phyloP scores from a whole-genome alignment of 495 filamentous ascomycete genomes.

The Penicillium lividum region DNA sequence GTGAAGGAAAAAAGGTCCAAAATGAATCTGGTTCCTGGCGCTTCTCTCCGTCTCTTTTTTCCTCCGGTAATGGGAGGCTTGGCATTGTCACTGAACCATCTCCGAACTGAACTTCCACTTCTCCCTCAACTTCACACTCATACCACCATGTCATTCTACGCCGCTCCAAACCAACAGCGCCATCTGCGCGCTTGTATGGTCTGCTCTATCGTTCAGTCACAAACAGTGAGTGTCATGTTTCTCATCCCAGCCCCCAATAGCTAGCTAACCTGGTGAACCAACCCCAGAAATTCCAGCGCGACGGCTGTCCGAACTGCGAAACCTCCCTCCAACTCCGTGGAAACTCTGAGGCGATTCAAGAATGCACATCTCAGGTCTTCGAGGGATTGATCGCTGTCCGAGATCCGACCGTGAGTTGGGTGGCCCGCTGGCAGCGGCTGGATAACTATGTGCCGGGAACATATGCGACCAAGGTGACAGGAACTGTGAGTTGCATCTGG shows the following conservation, averaged over 20 bases:
- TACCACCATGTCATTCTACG: conserved; percentile 49
- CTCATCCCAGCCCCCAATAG: conserved; percentile 6
- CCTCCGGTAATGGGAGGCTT: conserved; percentile 31
- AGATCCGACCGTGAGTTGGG: conserved; percentile 81
- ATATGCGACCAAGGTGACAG: conserved; percentile 92
- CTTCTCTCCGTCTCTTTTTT: conserved; percentile 23
- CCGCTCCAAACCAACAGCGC: conserved; percentile 67
- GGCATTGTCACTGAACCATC: conserved; percentile 27
- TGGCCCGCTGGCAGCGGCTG: conserved; percentile 91
- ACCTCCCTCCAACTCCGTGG: conserved; percentile 79
- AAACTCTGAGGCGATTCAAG: conserved; percentile 75
- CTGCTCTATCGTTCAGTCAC: conserved; percentile 85
- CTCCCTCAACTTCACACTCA: conserved; percentile 7
- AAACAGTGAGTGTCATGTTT: conserved; percentile 54
- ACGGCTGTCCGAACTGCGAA: conserved; percentile 97
- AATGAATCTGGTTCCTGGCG: conserved; percentile 21
- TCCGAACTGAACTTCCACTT: conserved; percentile 10
- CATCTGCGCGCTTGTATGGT: conserved; percentile 97
- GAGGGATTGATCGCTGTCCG: conserved; percentile 82
- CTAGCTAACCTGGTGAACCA: conserved; percentile 8
- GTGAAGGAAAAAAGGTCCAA: conserved; percentile 2
- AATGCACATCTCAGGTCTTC: conserved; percentile 93
- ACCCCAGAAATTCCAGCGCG: conserved; percentile 69
- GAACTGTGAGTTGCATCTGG: conserved; percentile 51
- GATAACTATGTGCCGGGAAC: conserved; percentile 82